Evolutionary conservation across 2,329 filamentous ascomycete genomes (phyloP), one percentile per base, ranked within the genome.

Genomic region (Massarina eburnea): DNA sequence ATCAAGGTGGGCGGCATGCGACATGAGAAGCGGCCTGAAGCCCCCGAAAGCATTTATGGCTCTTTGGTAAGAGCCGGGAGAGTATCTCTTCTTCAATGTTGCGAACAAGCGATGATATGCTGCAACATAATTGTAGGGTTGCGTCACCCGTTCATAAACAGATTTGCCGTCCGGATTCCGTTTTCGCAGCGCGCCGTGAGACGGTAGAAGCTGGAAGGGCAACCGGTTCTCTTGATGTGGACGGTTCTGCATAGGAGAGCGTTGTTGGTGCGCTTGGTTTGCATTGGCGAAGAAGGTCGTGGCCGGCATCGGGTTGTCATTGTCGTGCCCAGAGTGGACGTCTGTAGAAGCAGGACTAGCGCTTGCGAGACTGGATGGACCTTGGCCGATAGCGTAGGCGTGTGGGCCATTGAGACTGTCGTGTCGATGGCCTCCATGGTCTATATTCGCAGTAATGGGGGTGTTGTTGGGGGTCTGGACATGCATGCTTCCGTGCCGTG

Each of bases 21-120:
- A 86, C 52, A 97, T 92, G 66, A 99, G 94, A 0, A 91, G 94
- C 1, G 94, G 92, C 7, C 94, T 86, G 58, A 96, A 95, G 35
- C 88, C 90, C 6, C 89, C 87, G 41, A 99, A 80, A 0, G 91
- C 87, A 72, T 91, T 89, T 48, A 90, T 91, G 55, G 96, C 95
- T 46, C 86, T 84, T 19, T 92, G 71, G 0, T 87, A 86, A 71
- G 91, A 91, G 54, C 84, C 84, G 10, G 84, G 78, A 1, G 88
- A 82, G 60, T 95, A 91, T 17, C 91, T 87, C 39, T 83, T 83
- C 65, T 90, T 83, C 27, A 96, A 78, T 51, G 91, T 85, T 8
- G 84, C 84, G 34, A 91, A 90, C 52, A 97, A 81, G 54, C 86
- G 88, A 71, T 99, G 94, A 68, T 96, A 97, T 17, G 89, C 90